Evolutionary conservation across 2,329 filamentous ascomycete species (phyloP), one percentile per base, ranked within the genome.

Genomic region (Aspergillus melleus): DNA sequence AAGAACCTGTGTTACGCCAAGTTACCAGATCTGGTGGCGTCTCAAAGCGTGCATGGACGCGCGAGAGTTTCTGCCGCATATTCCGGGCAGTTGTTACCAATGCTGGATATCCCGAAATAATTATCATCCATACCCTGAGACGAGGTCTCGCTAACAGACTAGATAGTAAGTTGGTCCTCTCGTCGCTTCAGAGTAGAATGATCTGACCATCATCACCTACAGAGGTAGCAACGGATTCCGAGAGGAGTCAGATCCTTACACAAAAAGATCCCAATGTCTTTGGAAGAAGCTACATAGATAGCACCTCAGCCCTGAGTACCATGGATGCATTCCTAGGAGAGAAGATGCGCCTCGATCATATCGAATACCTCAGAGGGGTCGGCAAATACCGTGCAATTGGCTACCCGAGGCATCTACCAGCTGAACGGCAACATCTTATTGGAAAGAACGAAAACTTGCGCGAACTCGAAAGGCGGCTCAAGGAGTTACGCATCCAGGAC

Each of bases 241-340:
- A 58, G 36, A 61, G 56, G 32, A 57, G 60, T 42, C 51, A 62
- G 52, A 47, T 62, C 19, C 60, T 59, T 49, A 62, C 51, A 26
- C 53, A 62, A 36, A 59, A 62, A 26, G 57, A 62, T 59, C 42
- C 22, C 2, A 62, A 62, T 59, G 19, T 62, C 14, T 62, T 59
- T 49, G 26, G 54, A 55, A 59, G 60, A 59, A 59, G 57, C 44
- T 59, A 62, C 20, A 62, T 62, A 32, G 57, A 59, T 22, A 62
- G 54, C 32, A 59, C 60, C 50, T 62, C 54, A 49, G 51, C 57
- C 6, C 49, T 62, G 2, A 62, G 54, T 39, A 62, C 26, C 46
- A 61, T 61, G 32, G 44, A 61, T 54, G 49, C 50, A 29, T 61
- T 59, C 46, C 57, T 59, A 16, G 49, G 54, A 53, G 56, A 61